These are phyloP conservation scores for Exophiala alcalophila DNA, from an alignment of 2,329 filamentous ascomycete species.

Conservation along the genomic window DNA sequence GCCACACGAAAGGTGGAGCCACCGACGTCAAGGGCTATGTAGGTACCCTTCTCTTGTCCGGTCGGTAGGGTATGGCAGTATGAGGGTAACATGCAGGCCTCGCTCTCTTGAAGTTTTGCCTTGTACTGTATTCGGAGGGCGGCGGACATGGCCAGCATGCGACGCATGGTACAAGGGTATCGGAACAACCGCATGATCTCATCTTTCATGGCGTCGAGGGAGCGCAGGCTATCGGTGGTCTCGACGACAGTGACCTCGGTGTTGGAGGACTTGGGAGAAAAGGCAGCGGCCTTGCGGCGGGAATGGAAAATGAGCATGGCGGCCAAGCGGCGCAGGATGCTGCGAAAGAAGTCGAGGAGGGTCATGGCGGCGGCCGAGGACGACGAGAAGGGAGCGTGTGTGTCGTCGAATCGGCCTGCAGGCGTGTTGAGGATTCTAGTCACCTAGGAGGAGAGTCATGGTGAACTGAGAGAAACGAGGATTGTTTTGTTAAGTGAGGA, in stretches of 20 bases:
- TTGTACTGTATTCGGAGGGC: slow-evolving; percentile 52
- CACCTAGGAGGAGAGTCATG: slow-evolving; percentile 18
- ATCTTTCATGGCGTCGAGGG: slow-evolving; percentile 36
- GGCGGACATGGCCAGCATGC: slow-evolving; percentile 44
- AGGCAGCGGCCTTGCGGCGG: slow-evolving; percentile 20
- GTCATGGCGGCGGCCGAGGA: slow-evolving; percentile 15
- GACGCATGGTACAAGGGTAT: slow-evolving; percentile 34
- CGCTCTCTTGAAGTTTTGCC: slow-evolving; percentile 53
- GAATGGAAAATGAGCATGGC: slow-evolving; percentile 42
- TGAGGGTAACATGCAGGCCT: slow-evolving; percentile 64
- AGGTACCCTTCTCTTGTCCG: slow-evolving; percentile 58
- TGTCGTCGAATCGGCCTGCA: slow-evolving; percentile 1
- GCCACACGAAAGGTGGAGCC: slow-evolving; percentile 65
- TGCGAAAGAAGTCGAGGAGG: slow-evolving; percentile 27
- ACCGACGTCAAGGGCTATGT: slow-evolving; percentile 61
- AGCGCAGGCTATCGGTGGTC: slow-evolving; percentile 23
- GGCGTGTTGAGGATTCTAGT: slow-evolving; percentile 9
- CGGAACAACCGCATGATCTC: slow-evolving; percentile 36
- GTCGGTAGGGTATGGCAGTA: slow-evolving; percentile 61
- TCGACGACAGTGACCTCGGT: slow-evolving; percentile 22
- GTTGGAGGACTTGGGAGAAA: slow-evolving; percentile 21
- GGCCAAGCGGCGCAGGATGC: slow-evolving; percentile 35
- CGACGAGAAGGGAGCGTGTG: not conserved
- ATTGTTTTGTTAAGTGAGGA: slow-evolving; percentile 13
- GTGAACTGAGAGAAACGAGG: slow-evolving; percentile 8